Conservation (phyloP, 495 filamentous ascomycete species). For the Aspergillus haitiensis region DNA sequence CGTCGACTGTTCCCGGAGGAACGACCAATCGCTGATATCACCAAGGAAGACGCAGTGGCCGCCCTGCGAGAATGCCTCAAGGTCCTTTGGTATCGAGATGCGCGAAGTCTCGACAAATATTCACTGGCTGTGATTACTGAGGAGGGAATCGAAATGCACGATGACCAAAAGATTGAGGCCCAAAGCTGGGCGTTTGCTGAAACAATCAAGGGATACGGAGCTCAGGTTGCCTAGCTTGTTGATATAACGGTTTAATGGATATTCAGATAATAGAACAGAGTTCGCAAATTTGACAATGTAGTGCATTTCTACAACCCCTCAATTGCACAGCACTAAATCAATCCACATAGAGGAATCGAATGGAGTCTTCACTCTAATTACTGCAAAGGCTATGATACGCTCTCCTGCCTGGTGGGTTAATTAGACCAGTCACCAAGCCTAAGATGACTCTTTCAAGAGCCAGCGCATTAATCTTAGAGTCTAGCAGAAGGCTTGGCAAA, state of each 20-base stretch:
- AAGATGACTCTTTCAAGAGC: background rate
- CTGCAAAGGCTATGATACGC: no score
- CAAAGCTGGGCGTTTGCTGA: conserved; percentile 99
- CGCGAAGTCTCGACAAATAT: conserved; percentile 86
- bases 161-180: conserved; percentile 71
- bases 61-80: conserved; percentile 92
- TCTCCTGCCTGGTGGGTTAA: no score
- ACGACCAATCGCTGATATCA: conserved; percentile 64
- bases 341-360: no score
- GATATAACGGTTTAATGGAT: conserved; percentile 13
- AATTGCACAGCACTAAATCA: no score
- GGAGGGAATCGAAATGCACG: conserved; percentile 74
- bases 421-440: no score
- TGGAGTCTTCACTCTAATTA: no score
- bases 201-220: conserved; percentile 74
- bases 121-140: conserved; percentile 85
- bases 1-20: conserved; percentile 80
- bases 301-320: no score
- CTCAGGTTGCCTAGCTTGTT: conserved; percentile 56
- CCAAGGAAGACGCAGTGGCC: conserved; percentile 73
- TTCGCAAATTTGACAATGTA: background rate
- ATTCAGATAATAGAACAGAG: conserved; percentile 16
- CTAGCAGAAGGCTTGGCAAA: conserved; percentile 59
- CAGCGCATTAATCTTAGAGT: conserved; percentile 33
- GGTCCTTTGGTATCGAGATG: conserved; percentile 96